phyloP scores from a whole-genome alignment of 176 grass and related monocot genomes.

The Cenchrus fungigraminus region DNA sequence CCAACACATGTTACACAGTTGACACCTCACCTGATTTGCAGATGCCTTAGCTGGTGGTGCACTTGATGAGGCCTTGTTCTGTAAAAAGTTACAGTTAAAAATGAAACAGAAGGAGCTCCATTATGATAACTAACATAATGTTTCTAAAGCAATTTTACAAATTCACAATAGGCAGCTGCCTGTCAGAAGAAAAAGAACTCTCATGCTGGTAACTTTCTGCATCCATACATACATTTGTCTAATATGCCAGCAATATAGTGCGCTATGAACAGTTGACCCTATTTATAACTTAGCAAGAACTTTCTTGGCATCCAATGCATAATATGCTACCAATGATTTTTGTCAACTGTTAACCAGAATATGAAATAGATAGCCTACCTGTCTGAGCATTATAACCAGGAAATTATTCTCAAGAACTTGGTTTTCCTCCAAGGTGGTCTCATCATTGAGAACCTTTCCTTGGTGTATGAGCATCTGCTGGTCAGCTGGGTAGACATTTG shows the following conservation, averaged over 20 bases:
- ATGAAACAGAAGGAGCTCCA: constrained; percentile 9
- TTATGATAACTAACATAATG: constrained; percentile 12
- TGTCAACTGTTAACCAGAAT: constrained; percentile 4
- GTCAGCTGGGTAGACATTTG: constrained; percentile 73
- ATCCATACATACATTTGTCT: not conserved
- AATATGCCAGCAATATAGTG: not conserved
- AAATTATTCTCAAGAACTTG: constrained; percentile 76
- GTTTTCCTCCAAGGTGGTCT: constrained; percentile 76
- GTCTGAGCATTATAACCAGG: constrained; percentile 86
- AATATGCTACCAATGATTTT: constrained; percentile 11
- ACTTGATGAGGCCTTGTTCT: constrained; percentile 81
- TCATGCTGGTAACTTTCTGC: not conserved
- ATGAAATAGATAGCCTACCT: constrained; percentile 54
- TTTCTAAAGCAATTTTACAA: not conserved
- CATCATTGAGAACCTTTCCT: constrained; percentile 77
- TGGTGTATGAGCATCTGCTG: constrained; percentile 90
- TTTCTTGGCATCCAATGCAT: constrained; percentile 1
- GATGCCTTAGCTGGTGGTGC: constrained; percentile 60
- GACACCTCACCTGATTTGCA: constrained; percentile 55
- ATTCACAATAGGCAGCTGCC: not conserved
- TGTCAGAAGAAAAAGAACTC: not conserved
- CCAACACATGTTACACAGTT: not conserved
- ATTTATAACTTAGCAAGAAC: not conserved
- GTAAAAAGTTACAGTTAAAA: constrained; percentile 42
- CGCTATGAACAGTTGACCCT: not conserved